phyloP scores from a whole-genome alignment of 169 alveolate species.

The Eimeria falciformis region DNA sequence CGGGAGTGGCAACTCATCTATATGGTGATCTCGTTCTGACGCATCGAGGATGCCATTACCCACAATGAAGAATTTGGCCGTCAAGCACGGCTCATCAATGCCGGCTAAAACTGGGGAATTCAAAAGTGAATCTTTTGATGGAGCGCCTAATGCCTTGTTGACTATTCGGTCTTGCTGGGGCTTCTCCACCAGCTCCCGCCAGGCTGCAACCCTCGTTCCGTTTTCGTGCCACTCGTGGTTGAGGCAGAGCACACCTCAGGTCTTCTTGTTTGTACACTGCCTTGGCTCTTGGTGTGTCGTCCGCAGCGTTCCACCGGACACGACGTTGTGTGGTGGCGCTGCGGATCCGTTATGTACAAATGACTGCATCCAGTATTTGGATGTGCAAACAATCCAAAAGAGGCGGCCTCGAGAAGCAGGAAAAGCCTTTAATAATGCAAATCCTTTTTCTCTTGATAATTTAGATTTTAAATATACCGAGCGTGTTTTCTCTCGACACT shows the following conservation, averaged over 20 bases:
- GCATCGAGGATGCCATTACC: too few relatives aligned
- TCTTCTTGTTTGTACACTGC: neutral
- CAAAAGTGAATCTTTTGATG: neutral
- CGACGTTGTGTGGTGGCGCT: neutral
- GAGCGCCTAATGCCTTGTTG: neutral
- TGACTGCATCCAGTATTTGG: neutral
- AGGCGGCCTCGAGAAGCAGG: neutral
- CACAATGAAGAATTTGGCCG: neutral
- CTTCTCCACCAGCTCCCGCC: constrained; percentile 23
- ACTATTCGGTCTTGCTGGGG: neutral
- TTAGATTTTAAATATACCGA: neutral
- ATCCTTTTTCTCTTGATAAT: neutral
- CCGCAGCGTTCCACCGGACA: neutral
- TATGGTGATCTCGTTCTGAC: too few relatives aligned
- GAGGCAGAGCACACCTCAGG: neutral
- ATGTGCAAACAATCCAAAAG: too few relatives aligned
- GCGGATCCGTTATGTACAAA: neutral
- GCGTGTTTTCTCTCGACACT: neutral
- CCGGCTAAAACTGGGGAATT: neutral
- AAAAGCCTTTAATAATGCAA: neutral
- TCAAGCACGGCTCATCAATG: neutral
- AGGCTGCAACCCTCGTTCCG: constrained; percentile 11
- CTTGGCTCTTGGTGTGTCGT: constrained; percentile 60
- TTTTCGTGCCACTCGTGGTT: neutral
- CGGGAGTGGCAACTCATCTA: too few relatives aligned